Percentiles rank a stretch among this genome's conserved stretches.
Conservation (phyloP, 495 filamentous ascomycete species). For the Daldinia grandis region DNA sequence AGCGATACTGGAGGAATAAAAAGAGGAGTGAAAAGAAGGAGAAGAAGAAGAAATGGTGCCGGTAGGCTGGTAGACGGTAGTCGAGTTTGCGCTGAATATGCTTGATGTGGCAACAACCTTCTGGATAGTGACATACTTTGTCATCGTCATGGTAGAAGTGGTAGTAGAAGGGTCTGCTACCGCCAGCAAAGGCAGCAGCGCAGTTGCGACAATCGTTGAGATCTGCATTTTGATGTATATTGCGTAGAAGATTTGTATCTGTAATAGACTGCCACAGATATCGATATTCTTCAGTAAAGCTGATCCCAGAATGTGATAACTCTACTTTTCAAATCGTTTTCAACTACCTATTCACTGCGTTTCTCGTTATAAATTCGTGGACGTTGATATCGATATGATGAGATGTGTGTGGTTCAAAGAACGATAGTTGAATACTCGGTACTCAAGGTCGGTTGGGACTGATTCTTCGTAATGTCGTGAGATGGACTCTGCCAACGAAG, state of each 20-base stretch:
- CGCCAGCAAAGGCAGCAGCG: conserved; percentile 56
- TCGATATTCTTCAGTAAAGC: too few species aligned
- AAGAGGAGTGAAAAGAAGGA: neutral
- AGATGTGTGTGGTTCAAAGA: conserved; percentile 45
- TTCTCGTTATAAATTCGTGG: conserved; percentile 28
- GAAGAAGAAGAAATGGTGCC: conserved; percentile 27
- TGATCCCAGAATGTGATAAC: conserved; percentile 3
- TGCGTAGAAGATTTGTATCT: conserved; percentile 3
- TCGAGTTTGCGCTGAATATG: conserved; percentile 37
- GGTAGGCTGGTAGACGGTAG: conserved; percentile 32
- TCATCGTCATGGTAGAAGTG: conserved; percentile 61
- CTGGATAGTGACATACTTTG: conserved; percentile 60
- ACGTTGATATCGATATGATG: conserved; percentile 30
- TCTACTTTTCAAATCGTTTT: conserved; percentile 23
- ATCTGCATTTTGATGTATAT: conserved; percentile 50
- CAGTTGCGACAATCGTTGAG: conserved; percentile 45
- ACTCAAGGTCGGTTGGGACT: conserved; percentile 46
- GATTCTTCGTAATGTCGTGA: conserved; percentile 45
- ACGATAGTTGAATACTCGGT: conserved; percentile 55
- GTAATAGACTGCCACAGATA: too few species aligned
- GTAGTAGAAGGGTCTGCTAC: conserved; percentile 54
- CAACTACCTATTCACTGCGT: conserved; percentile 16
- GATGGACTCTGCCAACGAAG: conserved; percentile 68
- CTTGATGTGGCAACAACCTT: conserved; percentile 48
- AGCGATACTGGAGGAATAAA: conserved; percentile 39